These are phyloP conservation scores for Mycosphaerelloides madeirae DNA, from an alignment of 2,329 filamentous ascomycete species.

Conservation along the genomic window DNA sequence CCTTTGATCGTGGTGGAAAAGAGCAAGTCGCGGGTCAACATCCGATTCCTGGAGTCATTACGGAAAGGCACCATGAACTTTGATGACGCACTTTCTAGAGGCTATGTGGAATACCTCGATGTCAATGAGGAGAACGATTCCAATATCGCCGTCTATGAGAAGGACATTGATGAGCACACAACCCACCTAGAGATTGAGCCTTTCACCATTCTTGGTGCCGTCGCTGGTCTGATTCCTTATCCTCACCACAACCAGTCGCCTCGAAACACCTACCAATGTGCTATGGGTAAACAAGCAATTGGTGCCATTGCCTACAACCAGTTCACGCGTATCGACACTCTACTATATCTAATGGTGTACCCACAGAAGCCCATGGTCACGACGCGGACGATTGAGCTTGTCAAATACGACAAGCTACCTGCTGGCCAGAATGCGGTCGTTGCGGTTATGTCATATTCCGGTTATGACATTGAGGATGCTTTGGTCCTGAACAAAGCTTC, in stretches of 20 bases:
- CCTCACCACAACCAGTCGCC: slow-evolving; percentile 99
- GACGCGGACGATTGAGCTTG: slow-evolving; percentile 90
- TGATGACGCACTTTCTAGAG: slow-evolving; percentile 86
- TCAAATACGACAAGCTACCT: slow-evolving; percentile 94
- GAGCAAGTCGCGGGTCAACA: slow-evolving; percentile 72
- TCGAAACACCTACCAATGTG: slow-evolving; percentile 97
- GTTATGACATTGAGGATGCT: slow-evolving; percentile 98
- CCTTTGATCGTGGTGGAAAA: slow-evolving; percentile 95
- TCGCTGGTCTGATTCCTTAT: slow-evolving; percentile 93
- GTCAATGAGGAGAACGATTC: slow-evolving; percentile 98
- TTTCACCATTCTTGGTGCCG: slow-evolving; percentile 91
- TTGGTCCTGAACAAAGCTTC: slow-evolving; percentile 95
- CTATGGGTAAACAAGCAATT: slow-evolving; percentile 99
- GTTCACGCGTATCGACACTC: slow-evolving; percentile 91
- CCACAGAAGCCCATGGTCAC: slow-evolving; percentile 97
- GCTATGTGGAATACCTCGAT: slow-evolving; percentile 92
- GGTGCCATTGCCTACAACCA: slow-evolving; percentile 98
- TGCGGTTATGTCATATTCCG: slow-evolving; percentile 98
- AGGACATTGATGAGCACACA: slow-evolving; percentile 73
- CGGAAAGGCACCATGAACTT: slow-evolving; percentile 82
- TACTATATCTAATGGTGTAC: slow-evolving; percentile 95
- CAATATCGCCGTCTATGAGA: slow-evolving; percentile 84
- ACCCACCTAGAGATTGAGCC: slow-evolving; percentile 98
- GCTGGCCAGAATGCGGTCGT: slow-evolving; percentile 96
- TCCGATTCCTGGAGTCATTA: slow-evolving; percentile 72